Conservation (phyloP, 768 basidiomycete genomes). For the Boletus vermiculosoides region DNA sequence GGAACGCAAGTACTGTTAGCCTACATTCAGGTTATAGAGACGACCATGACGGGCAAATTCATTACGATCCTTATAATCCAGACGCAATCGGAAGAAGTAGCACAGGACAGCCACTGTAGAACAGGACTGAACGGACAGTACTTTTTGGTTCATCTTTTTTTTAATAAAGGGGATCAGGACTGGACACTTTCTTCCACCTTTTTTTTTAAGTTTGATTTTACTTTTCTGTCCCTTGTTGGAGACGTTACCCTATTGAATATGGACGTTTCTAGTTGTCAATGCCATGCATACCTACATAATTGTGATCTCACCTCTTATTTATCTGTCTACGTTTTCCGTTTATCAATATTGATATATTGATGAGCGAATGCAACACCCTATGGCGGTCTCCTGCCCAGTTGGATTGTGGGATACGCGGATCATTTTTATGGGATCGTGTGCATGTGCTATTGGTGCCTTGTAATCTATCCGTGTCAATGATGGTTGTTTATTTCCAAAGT, state of each 20-base stretch:
- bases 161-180: neutral
- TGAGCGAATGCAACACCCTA: neutral
- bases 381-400: no score
- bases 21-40: slow-evolving; percentile 43
- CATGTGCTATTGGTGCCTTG: no score
- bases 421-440: no score
- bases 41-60: slow-evolving; percentile 16
- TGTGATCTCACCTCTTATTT: slow-evolving; percentile 6
- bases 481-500: slow-evolving; percentile 17
- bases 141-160: neutral
- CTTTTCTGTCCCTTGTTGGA: neutral
- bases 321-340: neutral
- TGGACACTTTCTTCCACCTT: slow-evolving; percentile 6
- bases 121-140: slow-evolving; percentile 2
- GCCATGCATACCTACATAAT: neutral
- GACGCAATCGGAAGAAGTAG: slow-evolving; percentile 29
- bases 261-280: slow-evolving; percentile 6
- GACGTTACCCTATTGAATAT: slow-evolving; percentile 5
- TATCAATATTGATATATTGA: neutral
- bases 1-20: slow-evolving; percentile 55
- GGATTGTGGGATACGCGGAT: no score
- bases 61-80: slow-evolving; percentile 29
- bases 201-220: neutral
- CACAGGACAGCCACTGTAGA: slow-evolving; percentile 24
- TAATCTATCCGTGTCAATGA: no score